These are phyloP conservation scores for Linaria vulgaris DNA, from an alignment of 257 asterid species.

Conservation along the genomic window DNA sequence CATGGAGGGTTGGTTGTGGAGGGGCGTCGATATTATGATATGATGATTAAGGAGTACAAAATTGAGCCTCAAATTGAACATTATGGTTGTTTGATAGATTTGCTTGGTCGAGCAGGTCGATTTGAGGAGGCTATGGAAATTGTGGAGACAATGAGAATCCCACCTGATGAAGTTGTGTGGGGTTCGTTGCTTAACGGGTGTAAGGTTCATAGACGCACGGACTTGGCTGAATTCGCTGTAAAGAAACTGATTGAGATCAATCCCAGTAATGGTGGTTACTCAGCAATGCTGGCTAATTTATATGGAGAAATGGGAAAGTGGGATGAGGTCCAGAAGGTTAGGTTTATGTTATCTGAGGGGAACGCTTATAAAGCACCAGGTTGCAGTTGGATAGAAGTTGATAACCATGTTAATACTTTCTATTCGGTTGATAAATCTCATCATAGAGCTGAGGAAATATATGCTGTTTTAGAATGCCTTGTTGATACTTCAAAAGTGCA, in stretches of 20 bases:
- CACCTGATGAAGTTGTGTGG: conserved; percentile 75
- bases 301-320: conserved; percentile 68
- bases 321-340: conserved; percentile 54
- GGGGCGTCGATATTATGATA: conserved; percentile 53
- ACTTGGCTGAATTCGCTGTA: conserved; percentile 62
- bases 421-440: conserved; percentile 65
- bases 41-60: conserved; percentile 48
- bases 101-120: conserved; percentile 64
- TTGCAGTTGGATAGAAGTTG: conserved; percentile 82
- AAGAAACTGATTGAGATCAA: conserved; percentile 53
- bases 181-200: conserved; percentile 79
- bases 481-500: conserved; percentile 24
- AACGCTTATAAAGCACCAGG: conserved; percentile 57
- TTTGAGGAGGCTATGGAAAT: conserved; percentile 71
- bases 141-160: conserved; percentile 50
- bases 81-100: conserved; percentile 76
- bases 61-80: conserved; percentile 73
- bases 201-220: conserved; percentile 56
- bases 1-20: conserved; percentile 68
- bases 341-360: conserved; percentile 45
- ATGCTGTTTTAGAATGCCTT: conserved; percentile 47
- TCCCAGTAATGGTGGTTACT: conserved; percentile 65
- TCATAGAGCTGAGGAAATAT: conserved; percentile 55
- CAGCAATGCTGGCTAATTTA: conserved; percentile 66
- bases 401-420: conserved; percentile 53